Conservation (phyloP, 805 yeast species). For the Cyberlindnera japonica region DNA sequence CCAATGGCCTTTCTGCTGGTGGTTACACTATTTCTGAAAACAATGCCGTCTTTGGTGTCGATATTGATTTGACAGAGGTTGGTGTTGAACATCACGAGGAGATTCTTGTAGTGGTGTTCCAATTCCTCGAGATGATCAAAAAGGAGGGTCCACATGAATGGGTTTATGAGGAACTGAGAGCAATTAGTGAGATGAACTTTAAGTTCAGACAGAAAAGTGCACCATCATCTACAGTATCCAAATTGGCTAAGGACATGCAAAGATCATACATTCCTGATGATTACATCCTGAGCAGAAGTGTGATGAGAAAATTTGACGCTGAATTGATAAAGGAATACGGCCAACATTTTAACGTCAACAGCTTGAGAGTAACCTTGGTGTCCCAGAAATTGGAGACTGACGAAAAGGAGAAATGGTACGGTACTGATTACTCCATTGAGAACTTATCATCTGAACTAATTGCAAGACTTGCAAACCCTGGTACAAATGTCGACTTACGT, state of each 20-base stretch:
- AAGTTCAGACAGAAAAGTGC: conserved; percentile 75
- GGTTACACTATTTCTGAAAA: conserved; percentile 62
- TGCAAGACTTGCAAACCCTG: conserved; percentile 30
- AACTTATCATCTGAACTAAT: conserved; percentile 41
- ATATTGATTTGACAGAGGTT: conserved; percentile 68
- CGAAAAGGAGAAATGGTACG: conserved; percentile 79
- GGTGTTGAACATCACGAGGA: conserved; percentile 66
- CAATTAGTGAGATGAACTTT: conserved; percentile 65
- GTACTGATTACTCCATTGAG: conserved; percentile 65
- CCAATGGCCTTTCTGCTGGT: conserved; percentile 74
- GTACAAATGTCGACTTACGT: conserved; percentile 37
- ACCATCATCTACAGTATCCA: conserved; percentile 70
- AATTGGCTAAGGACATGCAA: conserved; percentile 59
- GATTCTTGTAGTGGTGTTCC: conserved; percentile 58
- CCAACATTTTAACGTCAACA: conserved; percentile 48
- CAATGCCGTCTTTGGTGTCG: conserved; percentile 62
- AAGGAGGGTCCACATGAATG: conserved; percentile 65
- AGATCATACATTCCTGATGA: conserved; percentile 59
- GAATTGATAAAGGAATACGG: conserved; percentile 48
- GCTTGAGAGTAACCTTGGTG: conserved; percentile 56
- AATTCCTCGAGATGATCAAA: conserved; percentile 64
- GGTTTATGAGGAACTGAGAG: conserved; percentile 74
- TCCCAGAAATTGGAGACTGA: conserved; percentile 50
- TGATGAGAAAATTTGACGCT: conserved; percentile 58
- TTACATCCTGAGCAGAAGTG: conserved; percentile 51